These are phyloP conservation scores for Phytomonas sp. DNA, from an alignment of 208 protist species.

Conservation along the genomic window DNA sequence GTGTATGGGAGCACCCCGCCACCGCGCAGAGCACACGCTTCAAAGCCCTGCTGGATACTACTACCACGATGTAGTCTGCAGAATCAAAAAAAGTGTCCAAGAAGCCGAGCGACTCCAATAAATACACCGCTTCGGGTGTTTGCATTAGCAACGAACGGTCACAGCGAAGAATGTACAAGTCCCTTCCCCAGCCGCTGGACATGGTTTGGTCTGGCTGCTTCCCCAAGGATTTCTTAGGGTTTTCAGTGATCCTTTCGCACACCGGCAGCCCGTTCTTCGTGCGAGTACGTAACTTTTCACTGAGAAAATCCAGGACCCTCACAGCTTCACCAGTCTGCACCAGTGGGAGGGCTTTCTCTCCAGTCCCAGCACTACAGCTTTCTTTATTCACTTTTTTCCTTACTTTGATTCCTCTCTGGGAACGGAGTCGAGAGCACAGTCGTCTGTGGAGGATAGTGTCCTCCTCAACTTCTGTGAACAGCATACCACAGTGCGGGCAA, in stretches of 20 bases:
- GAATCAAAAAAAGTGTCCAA: slow-evolving; percentile 19
- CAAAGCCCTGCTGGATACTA: neutral
- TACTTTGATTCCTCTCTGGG: neutral
- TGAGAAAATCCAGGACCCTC: neutral
- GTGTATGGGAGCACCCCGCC: slow-evolving; percentile 21
- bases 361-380: neutral
- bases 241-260: too few species aligned
- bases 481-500: slow-evolving; percentile 54
- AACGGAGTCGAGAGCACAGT: slow-evolving; percentile 19
- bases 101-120: too few species aligned
- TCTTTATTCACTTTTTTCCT: neutral
- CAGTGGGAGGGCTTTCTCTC: neutral
- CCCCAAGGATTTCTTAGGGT: too few species aligned
- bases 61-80: slow-evolving; percentile 16
- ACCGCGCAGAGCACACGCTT: slow-evolving; percentile 25
- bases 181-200: too few species aligned
- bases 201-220: too few species aligned
- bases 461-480: slow-evolving; percentile 35
- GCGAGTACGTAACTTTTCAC: too few species aligned
- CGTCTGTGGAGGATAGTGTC: slow-evolving; percentile 46
- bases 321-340: neutral
- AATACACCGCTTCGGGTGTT: too few species aligned
- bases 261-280: too few species aligned
- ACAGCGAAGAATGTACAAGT: too few species aligned
- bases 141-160: too few species aligned